Base-by-base conservation (phyloP, 169 alveolate species). In the Plasmodium gaboni region DNA sequence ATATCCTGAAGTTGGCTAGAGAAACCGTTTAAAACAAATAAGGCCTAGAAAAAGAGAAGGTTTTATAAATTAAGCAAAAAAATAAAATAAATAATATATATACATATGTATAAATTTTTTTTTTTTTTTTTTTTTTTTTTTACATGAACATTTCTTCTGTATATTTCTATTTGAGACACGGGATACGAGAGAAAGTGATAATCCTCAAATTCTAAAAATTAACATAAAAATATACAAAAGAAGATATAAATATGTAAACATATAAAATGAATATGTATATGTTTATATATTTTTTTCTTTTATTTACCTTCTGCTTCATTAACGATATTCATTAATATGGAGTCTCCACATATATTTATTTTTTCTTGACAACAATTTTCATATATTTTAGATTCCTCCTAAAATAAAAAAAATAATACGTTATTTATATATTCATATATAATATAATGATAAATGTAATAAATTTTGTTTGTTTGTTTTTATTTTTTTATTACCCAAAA, bases 61-160 rank as follows among this genome's bases (percentile, higher is more conserved):
- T 22, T 38, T 13, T n/a, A 65, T 6, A 55, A 19, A 44, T 24
- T 22, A 32, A 28, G 15, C 44, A 15, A 70, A 70, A 19, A 70
- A 51, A 53, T 8, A 8, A 17, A 44, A 48, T 4, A 44, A 15
- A 9, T 19, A 22, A 15, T 13, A 68, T 22, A 22, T 22, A 26
- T 6, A 19, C 13, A 19, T 48, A 17, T 68, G 12, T 51, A 59
- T 32, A n/a, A 5, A 53, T 72, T 42, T 9, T 46, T 5, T 61
- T 61, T 60, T 60, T 44, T 22, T 24, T 17, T 63, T 55, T 80
- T 60, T 73, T 13, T 7, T 17, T 12, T 9, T 48, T 78, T 32
- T 69, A 85, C 92, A 60, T 85, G 92, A 48, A 85, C 87, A 85
- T 53, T 65, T 28, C 92, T 32, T 44, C 92, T n/a, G 72, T 85